Conservation (phyloP, 768 basidiomycete genomes). For the Lactarius hatsudake region DNA sequence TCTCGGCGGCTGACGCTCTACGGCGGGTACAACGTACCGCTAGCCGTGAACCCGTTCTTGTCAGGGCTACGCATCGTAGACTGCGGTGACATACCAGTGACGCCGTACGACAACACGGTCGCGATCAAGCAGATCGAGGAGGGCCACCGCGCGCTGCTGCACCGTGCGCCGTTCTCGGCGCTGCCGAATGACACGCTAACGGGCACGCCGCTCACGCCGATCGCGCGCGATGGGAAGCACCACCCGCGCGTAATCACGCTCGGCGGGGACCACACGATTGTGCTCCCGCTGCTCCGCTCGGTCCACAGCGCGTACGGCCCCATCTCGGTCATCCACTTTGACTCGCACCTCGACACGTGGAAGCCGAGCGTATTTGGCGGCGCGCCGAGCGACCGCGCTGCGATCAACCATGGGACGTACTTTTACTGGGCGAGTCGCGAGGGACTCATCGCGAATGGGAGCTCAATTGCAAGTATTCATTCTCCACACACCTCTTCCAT, state of each 20-base stretch:
- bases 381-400: constrained; percentile 65
- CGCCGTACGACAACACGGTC: constrained; percentile 70
- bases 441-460: constrained; percentile 73
- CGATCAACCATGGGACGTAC: constrained; percentile 86
- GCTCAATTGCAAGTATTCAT: constrained; percentile 75
- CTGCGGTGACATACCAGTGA: constrained; percentile 76
- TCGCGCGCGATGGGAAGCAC: constrained; percentile 65
- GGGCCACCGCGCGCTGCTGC: constrained; percentile 68
- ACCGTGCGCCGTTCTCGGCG: constrained; percentile 57
- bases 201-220: constrained; percentile 52
- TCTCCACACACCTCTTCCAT: constrained; percentile 26
- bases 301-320: constrained; percentile 75
- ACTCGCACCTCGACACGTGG: constrained; percentile 82
- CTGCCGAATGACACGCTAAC: constrained; percentile 62
- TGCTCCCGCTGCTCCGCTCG: constrained; percentile 62
- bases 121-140: constrained; percentile 75
- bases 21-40: constrained; percentile 77
- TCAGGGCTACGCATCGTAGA: constrained; percentile 68
- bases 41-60: constrained; percentile 68
- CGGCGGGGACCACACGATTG: constrained; percentile 88
- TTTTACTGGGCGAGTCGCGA: constrained; percentile 88
- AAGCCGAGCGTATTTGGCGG: constrained; percentile 73
- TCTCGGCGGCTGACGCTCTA: constrained; percentile 72
- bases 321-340: constrained; percentile 83
- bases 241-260: constrained; percentile 82